A percentile compares a stretch with the other conserved stretches of the same genome.
These are phyloP conservation scores for Escovopsis sp. DNA, from an alignment of 2,329 filamentous ascomycete genomes.

Conservation along the genomic window DNA sequence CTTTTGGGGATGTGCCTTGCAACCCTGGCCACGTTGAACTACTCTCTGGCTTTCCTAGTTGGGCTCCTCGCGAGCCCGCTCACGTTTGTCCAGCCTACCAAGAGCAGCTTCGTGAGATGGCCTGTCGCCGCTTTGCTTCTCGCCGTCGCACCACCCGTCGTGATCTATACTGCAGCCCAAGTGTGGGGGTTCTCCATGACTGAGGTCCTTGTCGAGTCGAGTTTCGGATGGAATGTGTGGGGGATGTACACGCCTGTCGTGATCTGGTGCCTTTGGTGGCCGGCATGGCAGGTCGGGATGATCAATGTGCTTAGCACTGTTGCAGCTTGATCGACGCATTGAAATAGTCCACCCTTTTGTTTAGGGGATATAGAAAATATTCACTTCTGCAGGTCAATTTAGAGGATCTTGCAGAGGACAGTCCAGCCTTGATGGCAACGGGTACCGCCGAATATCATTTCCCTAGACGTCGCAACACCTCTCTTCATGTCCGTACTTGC, in stretches of 20 bases:
- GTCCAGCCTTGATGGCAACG: too few species aligned
- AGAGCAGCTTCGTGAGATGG: constrained; percentile 23
- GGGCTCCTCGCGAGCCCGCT: constrained; percentile 68
- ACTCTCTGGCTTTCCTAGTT: constrained; percentile 74
- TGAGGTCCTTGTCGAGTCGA: constrained; percentile 53
- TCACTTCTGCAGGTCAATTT: too few species aligned
- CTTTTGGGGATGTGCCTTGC: constrained; percentile 84
- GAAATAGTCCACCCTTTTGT: too few species aligned
- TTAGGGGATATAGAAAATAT: too few species aligned
- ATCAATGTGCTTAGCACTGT: constrained; percentile 34
- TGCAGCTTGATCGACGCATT: constrained; percentile 5
- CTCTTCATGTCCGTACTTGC: too few species aligned
- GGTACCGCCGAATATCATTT: too few species aligned
- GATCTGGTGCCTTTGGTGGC: constrained; percentile 94
- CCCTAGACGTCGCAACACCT: too few species aligned
- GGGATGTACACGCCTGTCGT: constrained; percentile 80
- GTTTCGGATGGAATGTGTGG: constrained; percentile 80
- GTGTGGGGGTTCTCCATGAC: constrained; percentile 28
- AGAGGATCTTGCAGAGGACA: too few species aligned
- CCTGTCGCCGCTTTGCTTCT: constrained; percentile 38
- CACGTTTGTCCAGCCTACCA: constrained; percentile 50
- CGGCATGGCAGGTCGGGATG: constrained; percentile 63
- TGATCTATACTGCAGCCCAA: constrained; percentile 33
- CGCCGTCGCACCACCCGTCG: constrained; percentile 45
- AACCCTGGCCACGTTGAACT: constrained; percentile 88